Conservation (phyloP, 148 eudicot species). For the Cornus kousa region DNA sequence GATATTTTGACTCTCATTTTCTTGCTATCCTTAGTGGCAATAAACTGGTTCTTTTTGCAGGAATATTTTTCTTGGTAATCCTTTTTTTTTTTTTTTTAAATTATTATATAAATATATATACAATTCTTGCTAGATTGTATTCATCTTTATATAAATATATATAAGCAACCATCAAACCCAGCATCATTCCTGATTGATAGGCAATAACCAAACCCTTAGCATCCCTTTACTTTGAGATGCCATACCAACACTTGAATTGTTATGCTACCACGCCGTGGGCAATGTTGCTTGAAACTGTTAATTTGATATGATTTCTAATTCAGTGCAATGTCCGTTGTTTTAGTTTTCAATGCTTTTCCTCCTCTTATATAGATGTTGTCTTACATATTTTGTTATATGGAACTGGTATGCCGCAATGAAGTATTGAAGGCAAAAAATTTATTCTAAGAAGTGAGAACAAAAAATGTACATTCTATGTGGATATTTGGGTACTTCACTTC, state of each 20-base stretch:
- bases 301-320: background rate
- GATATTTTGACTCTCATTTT: background rate
- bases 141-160: background rate
- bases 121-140: no score
- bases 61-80: background rate
- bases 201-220: background rate
- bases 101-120: background rate
- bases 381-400: no score
- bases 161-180: no score
- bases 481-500: no score
- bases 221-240: no score
- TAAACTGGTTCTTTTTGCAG: background rate
- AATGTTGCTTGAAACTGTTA: background rate
- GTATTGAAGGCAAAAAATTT: no score
- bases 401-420: no score
- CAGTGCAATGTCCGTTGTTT: background rate
- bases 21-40: conserved; percentile 5
- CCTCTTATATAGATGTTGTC: no score
- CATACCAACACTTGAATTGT: no score
- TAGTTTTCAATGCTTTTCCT: background rate
- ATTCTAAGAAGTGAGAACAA: no score
- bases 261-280: no score
- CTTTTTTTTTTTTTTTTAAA: background rate
- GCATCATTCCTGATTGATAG: background rate
- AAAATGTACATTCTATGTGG: no score